Evolutionary conservation across 2,329 filamentous ascomycete genomes (phyloP), one percentile per base, ranked within the genome.

Genomic region (Sphaceloma murrayae): DNA sequence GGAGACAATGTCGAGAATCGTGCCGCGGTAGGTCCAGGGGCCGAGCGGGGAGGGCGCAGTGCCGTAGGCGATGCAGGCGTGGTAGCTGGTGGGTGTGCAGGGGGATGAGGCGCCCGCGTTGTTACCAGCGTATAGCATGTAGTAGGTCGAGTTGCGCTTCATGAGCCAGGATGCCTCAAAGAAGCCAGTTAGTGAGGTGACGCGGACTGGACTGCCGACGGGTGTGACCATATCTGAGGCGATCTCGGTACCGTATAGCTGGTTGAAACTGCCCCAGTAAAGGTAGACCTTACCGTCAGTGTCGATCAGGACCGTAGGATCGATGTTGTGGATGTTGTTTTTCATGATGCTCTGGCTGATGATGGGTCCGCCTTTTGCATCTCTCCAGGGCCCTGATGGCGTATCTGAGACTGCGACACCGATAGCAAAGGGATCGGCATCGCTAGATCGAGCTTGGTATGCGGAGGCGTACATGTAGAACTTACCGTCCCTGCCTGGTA

Each of bases 11-110:
- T 40, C 45, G 36, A 46, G 38, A 17, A 46, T 40, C 16, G 39
- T 34, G 19, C 45, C 45, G 16, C 45, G 45, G 27, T 46, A 46
- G n/a, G 45, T 46, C 45, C 45, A 46, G 10, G 45, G 45, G 18
- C 45, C 45, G 4, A 34, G 38, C 19, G 39, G 30, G 8, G 45
- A 43, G 14, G 36, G 22, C 3, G 36, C 45, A 10, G 45, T 46
- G 19, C 36, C 38, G 31, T 46, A 46, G 22, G 36, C 14, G 2
- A 46, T 36, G 45, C 45, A 46, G 7, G 36, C 36, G 36, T 40
- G 36, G 16, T 40, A 40, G 24, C 36, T 40, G 22, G 36, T 40
- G 5, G 36, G 36, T 18, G 36, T 40, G 36, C 36, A 40, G 13
- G 36, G 36, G 4, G 36, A 40, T 22, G 7, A 29, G n/a, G 22